A percentile compares a stretch with the other conserved stretches of the same genome.
Evolutionary conservation across 805 yeast species (phyloP).

Genomic region (Yarrowia phangngaensis): DNA sequence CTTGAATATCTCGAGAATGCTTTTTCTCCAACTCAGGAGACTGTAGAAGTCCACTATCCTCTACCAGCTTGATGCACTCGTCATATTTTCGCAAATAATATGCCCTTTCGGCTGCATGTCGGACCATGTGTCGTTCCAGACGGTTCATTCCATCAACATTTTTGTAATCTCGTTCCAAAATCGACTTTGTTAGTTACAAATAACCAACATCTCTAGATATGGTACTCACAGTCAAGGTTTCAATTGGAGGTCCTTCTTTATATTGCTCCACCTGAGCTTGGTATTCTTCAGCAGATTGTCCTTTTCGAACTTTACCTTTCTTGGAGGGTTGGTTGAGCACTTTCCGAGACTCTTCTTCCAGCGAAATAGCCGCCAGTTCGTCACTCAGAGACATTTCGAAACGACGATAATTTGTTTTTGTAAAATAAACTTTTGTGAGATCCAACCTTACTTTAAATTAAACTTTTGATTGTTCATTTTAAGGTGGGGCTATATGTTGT

Average conservation of each 20-base stretch:
- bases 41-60: conserved; percentile 44
- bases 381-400: conserved; percentile 9
- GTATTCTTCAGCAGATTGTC: conserved; percentile 66
- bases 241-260: conserved; percentile 52
- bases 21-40: conserved; percentile 44
- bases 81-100: conserved; percentile 54
- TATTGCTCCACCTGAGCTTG: conserved; percentile 51
- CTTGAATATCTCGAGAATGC: conserved; percentile 45
- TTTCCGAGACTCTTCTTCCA: conserved; percentile 1
- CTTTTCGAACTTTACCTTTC: conserved; percentile 48
- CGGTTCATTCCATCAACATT: conserved; percentile 40
- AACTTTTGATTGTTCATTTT: too few species aligned
- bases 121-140: conserved; percentile 52
- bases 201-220: too few species aligned
- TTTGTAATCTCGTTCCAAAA: conserved; percentile 15
- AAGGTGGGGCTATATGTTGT: too few species aligned
- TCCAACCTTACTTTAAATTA: too few species aligned
- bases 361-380: conserved; percentile 10
- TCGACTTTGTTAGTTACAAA: conserved; percentile 17
- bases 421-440: too few species aligned
- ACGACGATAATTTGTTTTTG: too few species aligned
- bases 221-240: conserved; percentile 1
- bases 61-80: conserved; percentile 49
- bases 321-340: conserved; percentile 14
- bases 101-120: conserved; percentile 59